Evolutionary conservation across 2,329 filamentous ascomycete species (phyloP).

Genomic region (Monilinia laxa): DNA sequence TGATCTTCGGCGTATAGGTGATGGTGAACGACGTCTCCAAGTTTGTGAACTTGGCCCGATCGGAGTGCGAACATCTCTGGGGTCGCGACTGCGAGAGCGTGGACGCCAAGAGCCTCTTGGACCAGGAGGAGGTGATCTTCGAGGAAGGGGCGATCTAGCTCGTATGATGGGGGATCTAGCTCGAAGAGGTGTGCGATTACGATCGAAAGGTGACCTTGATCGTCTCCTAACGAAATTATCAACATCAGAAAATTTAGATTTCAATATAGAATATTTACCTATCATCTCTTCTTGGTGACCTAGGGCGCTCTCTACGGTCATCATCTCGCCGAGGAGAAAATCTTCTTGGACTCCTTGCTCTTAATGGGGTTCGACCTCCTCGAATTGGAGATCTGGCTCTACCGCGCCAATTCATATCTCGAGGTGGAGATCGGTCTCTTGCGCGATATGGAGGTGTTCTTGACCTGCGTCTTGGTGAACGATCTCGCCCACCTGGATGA

Average conservation of each 20-base stretch:
- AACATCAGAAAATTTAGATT: slow-evolving; percentile 18
- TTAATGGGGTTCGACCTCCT: slow-evolving; percentile 41
- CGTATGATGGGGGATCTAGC: slow-evolving; percentile 30
- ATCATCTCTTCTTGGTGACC: slow-evolving; percentile 38
- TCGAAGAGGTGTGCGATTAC: slow-evolving; percentile 35
- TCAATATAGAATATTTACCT: slow-evolving; percentile 27
- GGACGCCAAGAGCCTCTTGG: slow-evolving; percentile 39
- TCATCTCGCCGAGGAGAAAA: slow-evolving; percentile 43
- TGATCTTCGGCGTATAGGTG: slow-evolving; percentile 45
- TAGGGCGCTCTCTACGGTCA: slow-evolving; percentile 43
- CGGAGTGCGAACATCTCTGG: slow-evolving; percentile 48
- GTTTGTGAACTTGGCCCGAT: slow-evolving; percentile 47
- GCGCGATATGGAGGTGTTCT: slow-evolving; percentile 36
- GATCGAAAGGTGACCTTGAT: slow-evolving; percentile 41
- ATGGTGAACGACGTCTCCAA: slow-evolving; percentile 55
- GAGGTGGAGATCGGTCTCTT: slow-evolving; percentile 37
- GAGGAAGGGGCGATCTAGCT: slow-evolving; percentile 37
- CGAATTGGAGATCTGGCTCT: slow-evolving; percentile 35
- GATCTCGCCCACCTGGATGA: slow-evolving; percentile 35
- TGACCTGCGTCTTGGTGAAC: slow-evolving; percentile 38
- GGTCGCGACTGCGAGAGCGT: slow-evolving; percentile 54
- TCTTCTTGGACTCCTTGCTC: slow-evolving; percentile 39
- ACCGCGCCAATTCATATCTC: slow-evolving; percentile 32
- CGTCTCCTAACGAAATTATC: slow-evolving; percentile 34
- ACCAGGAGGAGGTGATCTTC: slow-evolving; percentile 41